phyloP scores from a whole-genome alignment of 192 early-diverging fungal genomes.

The Mortierella hygrophila region DNA sequence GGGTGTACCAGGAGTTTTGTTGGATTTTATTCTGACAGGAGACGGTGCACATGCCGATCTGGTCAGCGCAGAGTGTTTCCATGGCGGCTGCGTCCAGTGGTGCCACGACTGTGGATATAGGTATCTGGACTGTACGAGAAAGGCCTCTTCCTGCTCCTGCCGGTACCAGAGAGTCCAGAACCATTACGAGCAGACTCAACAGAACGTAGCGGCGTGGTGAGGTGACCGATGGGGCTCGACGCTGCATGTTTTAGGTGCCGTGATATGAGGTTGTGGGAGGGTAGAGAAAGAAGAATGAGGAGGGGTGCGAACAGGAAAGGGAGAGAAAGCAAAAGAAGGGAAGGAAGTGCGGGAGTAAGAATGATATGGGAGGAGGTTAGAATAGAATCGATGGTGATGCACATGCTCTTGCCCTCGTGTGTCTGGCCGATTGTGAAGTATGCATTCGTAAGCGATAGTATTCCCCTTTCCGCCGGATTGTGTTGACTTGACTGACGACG shows the following conservation, averaged over 20 bases:
- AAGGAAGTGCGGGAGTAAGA: not conserved
- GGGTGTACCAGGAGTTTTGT: conserved; percentile 16
- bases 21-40: conserved; percentile 29
- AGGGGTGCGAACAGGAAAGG: not conserved
- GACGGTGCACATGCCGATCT: conserved; percentile 34
- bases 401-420: not conserved
- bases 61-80: conserved; percentile 25
- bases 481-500: not conserved
- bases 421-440: not conserved
- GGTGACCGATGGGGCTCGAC: not conserved
- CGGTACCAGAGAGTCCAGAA: not conserved
- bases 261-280: not conserved
- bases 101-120: not conserved
- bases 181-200: not conserved
- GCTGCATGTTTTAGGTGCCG: not conserved
- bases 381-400: not conserved
- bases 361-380: too few species aligned
- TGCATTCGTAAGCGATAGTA: not conserved
- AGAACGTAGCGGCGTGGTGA: not conserved
- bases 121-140: not conserved
- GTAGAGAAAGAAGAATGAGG: not conserved
- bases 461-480: not conserved
- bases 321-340: not conserved
- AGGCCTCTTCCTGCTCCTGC: not conserved
- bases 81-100: not conserved